Evolutionary conservation across 2,329 filamentous ascomycete species (phyloP), one percentile per base, ranked within the genome.

Genomic region (Aspergillus tubingensis): DNA sequence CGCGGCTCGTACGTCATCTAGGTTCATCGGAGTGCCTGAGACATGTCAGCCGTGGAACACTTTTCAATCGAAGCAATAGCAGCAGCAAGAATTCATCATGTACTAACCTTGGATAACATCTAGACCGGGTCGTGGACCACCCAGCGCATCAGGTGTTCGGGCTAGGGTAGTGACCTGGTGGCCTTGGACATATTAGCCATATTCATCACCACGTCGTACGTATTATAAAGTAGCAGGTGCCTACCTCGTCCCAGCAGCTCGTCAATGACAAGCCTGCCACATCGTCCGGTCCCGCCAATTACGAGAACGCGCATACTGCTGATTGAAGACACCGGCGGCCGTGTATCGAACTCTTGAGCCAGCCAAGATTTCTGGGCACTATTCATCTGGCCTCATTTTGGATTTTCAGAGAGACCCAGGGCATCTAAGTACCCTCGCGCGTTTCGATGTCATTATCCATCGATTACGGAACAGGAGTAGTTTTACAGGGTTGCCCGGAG

Each of bases 221-320:
- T 15, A 8, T 30, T 15, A 25, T 7, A n/a, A 23, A 27, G 27
- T 1, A 38, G 27, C 0, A 32, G 21, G 2, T 10, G 3, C 51
- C 15, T 61, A 68, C 66, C 71, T 57, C 75, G 74, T 15, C 66
- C 62, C 21, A 81, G 70, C 4, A 79, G 55, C 61, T 80, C 73
- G 17, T 71, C 69, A 17, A 81, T 70, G 30, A 81, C 77, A 10
- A 77, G 74, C 60, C 75, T 70, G 69, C 80, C 80, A 3, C 77
- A 80, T 13, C 79, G 77, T 36, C 79, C 78, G 62, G 72, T 79
- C 53, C 76, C 75, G 54, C 79, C 79, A n/a, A 81, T 70, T 13
- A 81, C 73, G 50, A 82, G 72, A 60, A 79, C 65, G 19, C 65
- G 64, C 68, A 70, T 69, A 8, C 17, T 50, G 41, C 41, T 44